Percentiles rank a stretch among this genome's conserved stretches.
Conservation (phyloP, 306 rosid species). For the Quercus glauca region DNA sequence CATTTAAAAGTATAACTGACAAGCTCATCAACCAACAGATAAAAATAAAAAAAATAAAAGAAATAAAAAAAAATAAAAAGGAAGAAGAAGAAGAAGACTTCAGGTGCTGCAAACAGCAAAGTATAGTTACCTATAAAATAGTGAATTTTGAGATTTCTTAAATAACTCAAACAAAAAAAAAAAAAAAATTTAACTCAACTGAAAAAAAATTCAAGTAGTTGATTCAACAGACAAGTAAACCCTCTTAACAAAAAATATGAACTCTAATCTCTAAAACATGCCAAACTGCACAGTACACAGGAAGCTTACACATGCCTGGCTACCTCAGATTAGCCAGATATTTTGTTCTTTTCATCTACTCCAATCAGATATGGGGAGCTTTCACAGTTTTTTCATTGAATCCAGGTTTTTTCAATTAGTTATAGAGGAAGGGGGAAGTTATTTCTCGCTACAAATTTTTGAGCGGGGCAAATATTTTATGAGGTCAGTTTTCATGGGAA, state of each 20-base stretch:
- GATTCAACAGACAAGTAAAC: not conserved
- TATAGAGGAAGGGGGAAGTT: too few relatives aligned
- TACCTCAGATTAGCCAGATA: too few relatives aligned
- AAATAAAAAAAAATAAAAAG: too few relatives aligned
- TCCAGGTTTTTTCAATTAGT: too few relatives aligned
- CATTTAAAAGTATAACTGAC: not conserved
- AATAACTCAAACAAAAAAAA: not conserved
- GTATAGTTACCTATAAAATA: not conserved
- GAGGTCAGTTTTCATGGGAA: too few relatives aligned
- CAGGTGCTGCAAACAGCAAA: not conserved
- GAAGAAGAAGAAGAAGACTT: accelerated
- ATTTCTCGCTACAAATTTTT: too few relatives aligned
- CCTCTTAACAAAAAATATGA: not conserved
- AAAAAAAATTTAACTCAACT: not conserved
- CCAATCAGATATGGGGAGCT: too few relatives aligned
- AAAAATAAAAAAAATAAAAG: too few relatives aligned
- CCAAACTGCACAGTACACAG: not conserved
- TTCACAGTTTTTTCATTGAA: too few relatives aligned
- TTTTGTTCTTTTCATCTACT: too few relatives aligned
- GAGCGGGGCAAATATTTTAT: too few relatives aligned
- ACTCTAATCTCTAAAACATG: not conserved
- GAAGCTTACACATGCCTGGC: not conserved
- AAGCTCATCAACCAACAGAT: not conserved
- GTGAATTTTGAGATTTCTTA: not conserved
- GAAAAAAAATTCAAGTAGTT: not conserved